Evolutionary conservation across 768 basidiomycete genomes (phyloP), one percentile per base, ranked within the genome.

Genomic region (Psilocybe sp.): DNA sequence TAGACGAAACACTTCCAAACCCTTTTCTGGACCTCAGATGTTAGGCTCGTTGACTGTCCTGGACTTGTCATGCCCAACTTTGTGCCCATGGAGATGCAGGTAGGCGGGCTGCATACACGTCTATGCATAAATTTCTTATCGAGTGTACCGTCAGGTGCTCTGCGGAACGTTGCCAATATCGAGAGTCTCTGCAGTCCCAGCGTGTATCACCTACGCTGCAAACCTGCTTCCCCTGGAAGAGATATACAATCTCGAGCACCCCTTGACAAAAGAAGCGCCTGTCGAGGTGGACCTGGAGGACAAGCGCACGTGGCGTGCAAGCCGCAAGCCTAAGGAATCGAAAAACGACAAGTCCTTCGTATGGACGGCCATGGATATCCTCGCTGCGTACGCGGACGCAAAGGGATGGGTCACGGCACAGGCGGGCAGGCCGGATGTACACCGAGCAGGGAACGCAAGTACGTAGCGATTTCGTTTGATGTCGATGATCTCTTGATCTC

Each of bases 1-100:
- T 54, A 89, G 91, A 97, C 93, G 3, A 97, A 96, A 68, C 93
- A 97, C 64, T 92, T 93, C 62, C 92, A 98, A 65, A 98, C 95
- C 0, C 78, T 96, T 38, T 96, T 87, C 66, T 91, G 87, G 86
- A 92, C 90, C 19, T 68, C 78, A 1, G 84, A 92, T 53, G 79
- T 98, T 53, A 87, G 92, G 40, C 78, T 98, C 8, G 92, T 93
- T 34, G 96, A 98, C 67, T 98, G 96, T 60, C 96, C 96, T 0
- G 96, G 96, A 9, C 79, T 98, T 13, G 92, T 98, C 2, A 85
- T 96, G 75, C 96, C 96, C 8, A 87, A 84, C 52, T 77, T 78
- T 58, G 79, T 87, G 4, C 89, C 85, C 8, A 83, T 92, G 82
- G 90, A 93, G 65, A 79, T 85, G 62, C 92, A 95, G 72, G 88